A percentile compares a stretch with the other conserved stretches of the same genome.
Conservation (phyloP, 768 basidiomycete genomes). For the Tulasnella sp. region DNA sequence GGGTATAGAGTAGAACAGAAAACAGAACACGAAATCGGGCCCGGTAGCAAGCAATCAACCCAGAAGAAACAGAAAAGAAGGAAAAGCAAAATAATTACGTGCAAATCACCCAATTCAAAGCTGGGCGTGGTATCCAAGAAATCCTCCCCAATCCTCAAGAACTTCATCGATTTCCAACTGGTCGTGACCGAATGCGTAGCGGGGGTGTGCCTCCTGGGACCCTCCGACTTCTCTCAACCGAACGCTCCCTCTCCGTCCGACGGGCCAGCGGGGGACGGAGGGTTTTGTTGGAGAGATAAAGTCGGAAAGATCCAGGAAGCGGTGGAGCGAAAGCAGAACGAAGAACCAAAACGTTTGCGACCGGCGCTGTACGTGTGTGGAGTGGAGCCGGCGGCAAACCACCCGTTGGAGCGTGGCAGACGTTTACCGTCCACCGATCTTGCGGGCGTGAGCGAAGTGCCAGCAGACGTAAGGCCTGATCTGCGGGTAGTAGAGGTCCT, state of each 20-base stretch:
- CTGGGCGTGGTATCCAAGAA: not conserved
- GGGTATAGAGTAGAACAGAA: not conserved
- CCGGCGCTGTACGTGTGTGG: not conserved
- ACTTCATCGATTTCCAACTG: not conserved
- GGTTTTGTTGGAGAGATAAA: not conserved
- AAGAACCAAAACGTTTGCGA: not conserved
- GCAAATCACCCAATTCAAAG: not conserved
- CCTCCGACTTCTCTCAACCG: not conserved
- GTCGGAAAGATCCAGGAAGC: not conserved
- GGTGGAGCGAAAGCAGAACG: not conserved
- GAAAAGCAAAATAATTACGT: not conserved
- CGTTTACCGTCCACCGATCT: constrained; percentile 4
- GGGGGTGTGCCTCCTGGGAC: not conserved
- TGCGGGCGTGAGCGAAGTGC: constrained; percentile 45
- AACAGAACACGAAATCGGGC: not conserved
- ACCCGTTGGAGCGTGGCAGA: not conserved
- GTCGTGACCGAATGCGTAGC: not conserved
- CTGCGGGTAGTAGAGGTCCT: constrained; percentile 51
- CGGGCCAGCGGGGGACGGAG: not conserved
- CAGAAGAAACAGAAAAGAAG: not conserved
- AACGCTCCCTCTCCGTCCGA: not conserved
- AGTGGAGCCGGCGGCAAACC: not conserved
- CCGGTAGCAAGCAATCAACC: not conserved
- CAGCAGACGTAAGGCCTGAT: constrained; percentile 40
- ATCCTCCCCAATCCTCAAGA: not conserved